These are phyloP conservation scores for Plenodomus biglobosus DNA, from an alignment of 2,329 filamentous ascomycete species.

Conservation along the genomic window DNA sequence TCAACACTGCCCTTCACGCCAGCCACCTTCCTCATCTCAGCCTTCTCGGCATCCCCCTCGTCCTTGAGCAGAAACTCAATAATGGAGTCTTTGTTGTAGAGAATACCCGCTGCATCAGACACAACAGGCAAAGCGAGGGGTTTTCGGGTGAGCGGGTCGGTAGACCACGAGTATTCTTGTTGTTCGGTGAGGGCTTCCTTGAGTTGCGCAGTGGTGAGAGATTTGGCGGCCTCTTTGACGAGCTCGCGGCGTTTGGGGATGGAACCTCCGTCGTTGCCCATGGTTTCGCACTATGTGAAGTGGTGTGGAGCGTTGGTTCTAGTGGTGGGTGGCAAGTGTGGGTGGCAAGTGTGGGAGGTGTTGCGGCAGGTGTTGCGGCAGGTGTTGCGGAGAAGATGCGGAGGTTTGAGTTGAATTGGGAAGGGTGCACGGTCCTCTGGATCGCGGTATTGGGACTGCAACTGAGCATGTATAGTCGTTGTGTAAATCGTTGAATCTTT, in stretches of 20 bases:
- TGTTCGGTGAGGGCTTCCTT: constrained; percentile 87
- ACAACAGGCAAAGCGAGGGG: constrained; percentile 74
- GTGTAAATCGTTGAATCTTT: no score
- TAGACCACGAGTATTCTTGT: constrained; percentile 81
- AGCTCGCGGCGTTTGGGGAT: constrained; percentile 96
- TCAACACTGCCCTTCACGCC: constrained; percentile 57
- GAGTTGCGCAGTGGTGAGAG: constrained; percentile 78
- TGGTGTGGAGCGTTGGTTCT: neutral
- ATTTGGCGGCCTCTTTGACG: constrained; percentile 86
- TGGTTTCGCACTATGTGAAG: constrained; percentile 47
- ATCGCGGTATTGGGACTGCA: neutral
- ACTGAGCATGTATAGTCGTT: no score
- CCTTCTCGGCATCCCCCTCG: constrained; percentile 59
- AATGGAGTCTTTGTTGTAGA: constrained; percentile 95
- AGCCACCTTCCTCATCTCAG: constrained; percentile 51
- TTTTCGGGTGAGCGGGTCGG: constrained; percentile 81
- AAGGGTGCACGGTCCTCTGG: constrained; percentile 8
- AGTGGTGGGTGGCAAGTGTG: constrained; percentile 1
- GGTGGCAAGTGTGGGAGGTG: neutral
- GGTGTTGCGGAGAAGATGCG: constrained; percentile 23
- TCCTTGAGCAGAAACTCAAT: constrained; percentile 66
- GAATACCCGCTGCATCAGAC: constrained; percentile 77
- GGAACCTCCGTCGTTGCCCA: constrained; percentile 97
- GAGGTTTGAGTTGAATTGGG: constrained; percentile 21
- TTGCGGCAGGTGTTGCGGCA: neutral